Evolutionary conservation across 2,329 filamentous ascomycete species (phyloP), one percentile per base, ranked within the genome.

Genomic region (Fusarium metavorans): DNA sequence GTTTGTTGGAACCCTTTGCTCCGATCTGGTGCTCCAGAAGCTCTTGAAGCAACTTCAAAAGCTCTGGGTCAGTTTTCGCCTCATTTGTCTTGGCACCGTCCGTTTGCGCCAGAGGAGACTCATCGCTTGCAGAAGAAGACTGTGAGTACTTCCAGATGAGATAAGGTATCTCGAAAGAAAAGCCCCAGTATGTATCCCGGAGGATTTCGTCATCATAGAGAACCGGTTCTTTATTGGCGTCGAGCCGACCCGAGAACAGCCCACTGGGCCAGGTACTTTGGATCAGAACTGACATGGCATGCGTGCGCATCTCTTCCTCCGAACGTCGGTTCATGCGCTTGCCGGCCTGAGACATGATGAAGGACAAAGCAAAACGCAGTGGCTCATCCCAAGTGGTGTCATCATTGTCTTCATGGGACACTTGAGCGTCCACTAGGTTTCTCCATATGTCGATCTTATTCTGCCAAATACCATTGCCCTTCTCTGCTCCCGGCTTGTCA

Each of bases 71-170:
- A 20, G 20, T 20, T 20, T 20, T 20, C 20, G 20, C 20, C 20
- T 20, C 20, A 20, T 20, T 20, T 20, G 20, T 20, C 20, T 20
- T 20, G 20, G 20, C 20, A 20, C 20, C 20, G 20, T 20, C 20
- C 20, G 20, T 20, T 20, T 20, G 20, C 20, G 20, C 20, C 20
- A 20, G 20, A 20, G 20, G 20, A 20, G 20, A 2, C 20, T 20
- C 20, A 20, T 20, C 20, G 20, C 20, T 20, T 20, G 20, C 20
- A 20, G 20, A 20, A 2, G 20, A 20, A 20, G 20, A 20, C 20
- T 20, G 20, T 20, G 20, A 16, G 23, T 58, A 50, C 6, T 32
- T 64, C 65, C 59, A 64, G 7, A 67, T 48, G 20, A 67, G 5
- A 16, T 39, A 64, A 0, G 65, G 59, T 2, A 67, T 57, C 23